Base-by-base conservation (phyloP, 176 grass and related monocot genomes). In the Juncus inflexus region DNA sequence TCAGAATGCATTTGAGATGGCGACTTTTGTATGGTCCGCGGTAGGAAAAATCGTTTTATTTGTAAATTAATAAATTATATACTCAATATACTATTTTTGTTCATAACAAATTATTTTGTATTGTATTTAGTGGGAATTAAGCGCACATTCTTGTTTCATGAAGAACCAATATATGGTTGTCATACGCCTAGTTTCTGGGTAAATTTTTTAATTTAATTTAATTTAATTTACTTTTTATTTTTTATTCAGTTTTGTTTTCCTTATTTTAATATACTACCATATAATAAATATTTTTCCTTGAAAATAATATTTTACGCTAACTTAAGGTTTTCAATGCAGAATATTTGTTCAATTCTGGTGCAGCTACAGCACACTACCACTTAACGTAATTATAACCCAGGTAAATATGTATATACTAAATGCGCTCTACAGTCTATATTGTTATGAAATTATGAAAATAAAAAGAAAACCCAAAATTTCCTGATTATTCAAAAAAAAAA, bases 1-100 rank as follows among this genome's bases (percentile, higher is more conserved):
- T 50, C 80, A 97, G 94, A 91, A 97, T 80, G 94, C 94, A 14
- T 97, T 97, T 78, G 88, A 97, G 83, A 91, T 97, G 94, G 88
- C 94, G 70, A 91, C 85, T 64, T 91, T 97, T 77, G 55, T 97
- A 80, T 97, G 94, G 94, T 91, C 88, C 60, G 13, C 89, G 94
- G 85, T 97, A 75, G 86, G 88, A 47, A 47, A 28, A 9, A 47
- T 47, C 12, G 59, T 39, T 16, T 39, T 37, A 62, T 16, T 9
- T 37, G 59, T 3, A 35, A 3, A 16, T 62, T 62, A 39, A 9
- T 9, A 62, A 3, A 37, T 16, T 13, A 62, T 37, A 35, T 62
- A 9, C 19, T 36, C 59, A 62, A 62, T 35, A 47, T 47, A 47
- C 43, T 47, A 47, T 47, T 47, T 47, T 47, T 9, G 3, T 66